Evolutionary conservation across 768 basidiomycete genomes (phyloP).

Genomic region (Brasilioporus rufonigricans): DNA sequence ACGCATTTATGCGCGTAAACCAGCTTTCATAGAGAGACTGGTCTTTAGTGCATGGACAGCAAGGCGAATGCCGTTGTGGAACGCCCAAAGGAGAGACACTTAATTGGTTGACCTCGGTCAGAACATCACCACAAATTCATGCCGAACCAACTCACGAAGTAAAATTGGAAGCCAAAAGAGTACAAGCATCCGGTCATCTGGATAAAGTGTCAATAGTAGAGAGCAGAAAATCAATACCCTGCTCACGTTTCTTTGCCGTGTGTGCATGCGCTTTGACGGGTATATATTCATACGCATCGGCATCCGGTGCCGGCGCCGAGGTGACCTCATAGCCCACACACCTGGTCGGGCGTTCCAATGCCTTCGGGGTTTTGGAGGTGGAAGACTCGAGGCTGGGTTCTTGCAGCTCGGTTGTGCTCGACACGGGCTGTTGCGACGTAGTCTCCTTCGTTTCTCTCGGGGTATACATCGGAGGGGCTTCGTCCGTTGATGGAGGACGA

Average conservation of each 20-base stretch:
- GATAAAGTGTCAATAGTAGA: constrained; percentile 5
- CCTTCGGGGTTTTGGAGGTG: constrained; percentile 21
- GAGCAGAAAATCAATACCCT: not conserved
- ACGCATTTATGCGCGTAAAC: constrained; percentile 33
- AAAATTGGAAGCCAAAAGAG: constrained; percentile 87
- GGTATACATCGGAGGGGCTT: constrained; percentile 73
- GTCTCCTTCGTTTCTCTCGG: constrained; percentile 45
- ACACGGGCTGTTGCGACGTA: not conserved
- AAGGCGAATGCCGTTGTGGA: constrained; percentile 53
- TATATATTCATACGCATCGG: constrained; percentile 65
- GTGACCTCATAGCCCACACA: constrained; percentile 47
- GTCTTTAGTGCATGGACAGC: constrained; percentile 49
- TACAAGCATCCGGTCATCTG: constrained; percentile 83
- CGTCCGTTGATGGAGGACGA: constrained; percentile 42
- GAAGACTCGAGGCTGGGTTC: constrained; percentile 11
- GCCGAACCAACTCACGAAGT: constrained; percentile 52
- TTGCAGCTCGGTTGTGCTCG: constrained; percentile 1
- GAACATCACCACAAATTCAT: not conserved
- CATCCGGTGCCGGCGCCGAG: constrained; percentile 61
- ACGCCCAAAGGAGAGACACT: constrained; percentile 65
- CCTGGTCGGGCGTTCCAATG: constrained; percentile 35
- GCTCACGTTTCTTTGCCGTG: constrained; percentile 62
- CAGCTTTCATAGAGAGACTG: constrained; percentile 44
- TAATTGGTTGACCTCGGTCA: constrained; percentile 5
- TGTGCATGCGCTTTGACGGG: constrained; percentile 45